A percentile compares a stretch with the other conserved stretches of the same genome.
Conservation (phyloP, 805 yeast genomes). For the Pichia kluyveri region DNA sequence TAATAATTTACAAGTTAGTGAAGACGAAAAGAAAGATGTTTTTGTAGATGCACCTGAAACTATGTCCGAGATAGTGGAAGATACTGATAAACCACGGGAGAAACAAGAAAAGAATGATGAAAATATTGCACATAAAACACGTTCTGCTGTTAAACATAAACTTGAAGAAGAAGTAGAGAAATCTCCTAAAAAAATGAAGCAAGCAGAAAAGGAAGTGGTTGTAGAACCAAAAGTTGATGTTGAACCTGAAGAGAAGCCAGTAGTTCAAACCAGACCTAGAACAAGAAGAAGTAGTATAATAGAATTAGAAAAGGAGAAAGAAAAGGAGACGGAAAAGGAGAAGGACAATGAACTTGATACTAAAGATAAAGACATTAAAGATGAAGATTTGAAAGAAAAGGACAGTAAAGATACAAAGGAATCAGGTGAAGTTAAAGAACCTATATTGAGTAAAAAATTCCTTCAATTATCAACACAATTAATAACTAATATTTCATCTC, state of each 20-base stretch:
- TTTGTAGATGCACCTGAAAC: slow-evolving; percentile 7
- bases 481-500: slow-evolving; percentile 55
- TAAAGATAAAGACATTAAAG: neutral
- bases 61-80: slow-evolving; percentile 2
- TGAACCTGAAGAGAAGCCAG: neutral
- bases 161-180: neutral
- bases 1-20: neutral
- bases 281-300: neutral
- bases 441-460: slow-evolving; percentile 35
- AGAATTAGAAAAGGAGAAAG: too few species aligned
- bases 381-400: neutral
- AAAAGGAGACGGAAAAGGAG: neutral
- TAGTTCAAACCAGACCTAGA: too few species aligned
- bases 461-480: slow-evolving; percentile 54
- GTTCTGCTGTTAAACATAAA: neutral
- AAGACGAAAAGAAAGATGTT: slow-evolving; percentile 1
- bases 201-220: neutral
- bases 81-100: slow-evolving; percentile 4
- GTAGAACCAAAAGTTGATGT: neutral
- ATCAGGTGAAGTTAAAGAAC: neutral
- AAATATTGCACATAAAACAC: too few species aligned
- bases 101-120: neutral
- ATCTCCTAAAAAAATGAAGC: neutral
- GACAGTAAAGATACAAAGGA: neutral
- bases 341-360: neutral